These are phyloP conservation scores for Populus hybrid DNA, from an alignment of 441 rosid genomes.

Conservation along the genomic window DNA sequence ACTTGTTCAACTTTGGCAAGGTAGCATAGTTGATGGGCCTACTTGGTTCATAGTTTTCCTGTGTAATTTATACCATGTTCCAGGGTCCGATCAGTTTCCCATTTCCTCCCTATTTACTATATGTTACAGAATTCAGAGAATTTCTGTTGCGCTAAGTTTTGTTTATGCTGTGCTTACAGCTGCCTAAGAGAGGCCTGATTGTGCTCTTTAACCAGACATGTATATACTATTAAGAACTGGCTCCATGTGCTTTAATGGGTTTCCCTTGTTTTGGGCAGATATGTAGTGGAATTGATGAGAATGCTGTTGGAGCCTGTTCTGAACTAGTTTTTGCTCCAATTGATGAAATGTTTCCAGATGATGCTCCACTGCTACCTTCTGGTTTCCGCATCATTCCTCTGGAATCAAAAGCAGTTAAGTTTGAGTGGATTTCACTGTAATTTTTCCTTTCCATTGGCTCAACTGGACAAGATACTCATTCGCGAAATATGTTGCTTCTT, in stretches of 20 bases:
- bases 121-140: not conserved
- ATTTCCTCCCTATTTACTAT: not conserved
- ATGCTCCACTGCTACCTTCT: no score
- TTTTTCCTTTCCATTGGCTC: not conserved
- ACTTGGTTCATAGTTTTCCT: not conserved
- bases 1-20: not conserved
- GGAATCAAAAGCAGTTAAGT: slow-evolving; percentile 74
- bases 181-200: not conserved
- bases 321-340: no score
- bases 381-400: slow-evolving; percentile 65
- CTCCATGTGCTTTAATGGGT: not conserved
- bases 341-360: no score
- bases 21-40: not conserved
- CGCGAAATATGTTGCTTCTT: not conserved
- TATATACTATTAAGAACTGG: not conserved
- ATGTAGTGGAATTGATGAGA: slow-evolving; percentile 51
- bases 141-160: not conserved
- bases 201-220: not conserved
- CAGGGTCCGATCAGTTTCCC: not conserved
- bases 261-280: slow-evolving; percentile 39
- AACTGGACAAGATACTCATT: not conserved
- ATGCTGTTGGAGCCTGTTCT: no score
- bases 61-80: no score
- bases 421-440: not conserved
- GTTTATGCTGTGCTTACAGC: not conserved